A percentile compares a stretch with the other conserved stretches of the same genome.
Conservation (phyloP, 345 rosid species). For the Trapa incisa region DNA sequence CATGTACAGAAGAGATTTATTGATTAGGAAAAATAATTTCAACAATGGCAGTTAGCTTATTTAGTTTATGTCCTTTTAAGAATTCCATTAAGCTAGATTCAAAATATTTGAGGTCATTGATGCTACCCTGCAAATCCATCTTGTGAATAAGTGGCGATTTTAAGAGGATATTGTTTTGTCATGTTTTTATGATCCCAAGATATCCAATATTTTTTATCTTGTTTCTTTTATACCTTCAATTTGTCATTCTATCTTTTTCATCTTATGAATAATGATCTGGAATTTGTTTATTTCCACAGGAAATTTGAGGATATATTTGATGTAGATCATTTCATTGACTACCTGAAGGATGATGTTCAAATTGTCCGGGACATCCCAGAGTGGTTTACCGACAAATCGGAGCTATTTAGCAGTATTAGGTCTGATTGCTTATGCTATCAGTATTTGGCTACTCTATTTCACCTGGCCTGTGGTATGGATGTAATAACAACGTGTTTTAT, state of each 20-base stretch:
- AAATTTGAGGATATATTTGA: conserved; percentile 95
- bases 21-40: not conserved
- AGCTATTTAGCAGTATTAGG: conserved; percentile 89
- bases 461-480: conserved; percentile 9
- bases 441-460: not conserved
- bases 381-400: conserved; percentile 95
- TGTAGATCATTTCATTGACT: conserved; percentile 95
- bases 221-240: not conserved
- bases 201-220: not conserved
- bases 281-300: conserved; percentile 31
- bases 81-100: not conserved
- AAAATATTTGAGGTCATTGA: not conserved
- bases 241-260: not conserved
- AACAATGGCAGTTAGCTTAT: not conserved
- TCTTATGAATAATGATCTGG: not conserved
- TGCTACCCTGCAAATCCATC: not conserved
- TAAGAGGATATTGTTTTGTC: not conserved
- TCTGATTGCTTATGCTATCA: conserved; percentile 11
- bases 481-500: conserved; percentile 6
- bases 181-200: not conserved
- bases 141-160: not conserved
- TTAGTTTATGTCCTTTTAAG: not conserved
- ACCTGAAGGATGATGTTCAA: conserved; percentile 76
- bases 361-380: conserved; percentile 94
- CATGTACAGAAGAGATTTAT: not conserved